phyloP scores from a whole-genome alignment of 2,329 filamentous ascomycete species.

The Tolypocladium cylindrosporum region DNA sequence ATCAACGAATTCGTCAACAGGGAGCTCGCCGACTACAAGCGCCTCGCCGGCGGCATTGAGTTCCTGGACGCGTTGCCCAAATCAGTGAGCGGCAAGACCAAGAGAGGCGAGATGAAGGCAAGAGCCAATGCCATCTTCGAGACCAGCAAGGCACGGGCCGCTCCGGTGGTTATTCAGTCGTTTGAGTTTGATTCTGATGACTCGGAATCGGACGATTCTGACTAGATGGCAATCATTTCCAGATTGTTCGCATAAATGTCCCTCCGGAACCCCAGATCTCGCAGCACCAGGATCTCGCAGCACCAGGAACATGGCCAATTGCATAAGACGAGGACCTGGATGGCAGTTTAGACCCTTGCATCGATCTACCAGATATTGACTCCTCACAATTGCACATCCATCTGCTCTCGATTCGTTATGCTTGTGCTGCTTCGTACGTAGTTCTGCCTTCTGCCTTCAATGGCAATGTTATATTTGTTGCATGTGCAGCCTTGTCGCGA shows the following conservation, averaged over 20 bases:
- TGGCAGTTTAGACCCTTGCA: no score
- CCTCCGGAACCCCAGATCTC: background rate
- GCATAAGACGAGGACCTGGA: no score
- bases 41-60: slow-evolving; percentile 36
- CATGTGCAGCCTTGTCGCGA: background rate
- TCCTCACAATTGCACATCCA: no score
- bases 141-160: background rate
- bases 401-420: no score
- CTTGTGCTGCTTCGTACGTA: no score
- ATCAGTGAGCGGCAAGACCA: slow-evolving; percentile 48
- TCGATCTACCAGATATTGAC: no score
- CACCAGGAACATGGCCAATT: background rate
- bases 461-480: no score
- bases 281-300: background rate
- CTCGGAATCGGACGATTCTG: slow-evolving; percentile 3
- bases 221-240: background rate
- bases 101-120: slow-evolving; percentile 39
- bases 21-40: slow-evolving; percentile 31
- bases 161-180: slow-evolving; percentile 1
- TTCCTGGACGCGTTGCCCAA: slow-evolving; percentile 49
- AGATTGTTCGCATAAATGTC: background rate
- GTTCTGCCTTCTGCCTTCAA: no score
- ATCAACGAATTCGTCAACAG: slow-evolving; percentile 38
- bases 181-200: slow-evolving; percentile 7
- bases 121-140: slow-evolving; percentile 11